A percentile compares a stretch with the other conserved stretches of the same genome.
Evolutionary conservation across 345 rosid species (phyloP).

Genomic region (Isatis tinctoria): DNA sequence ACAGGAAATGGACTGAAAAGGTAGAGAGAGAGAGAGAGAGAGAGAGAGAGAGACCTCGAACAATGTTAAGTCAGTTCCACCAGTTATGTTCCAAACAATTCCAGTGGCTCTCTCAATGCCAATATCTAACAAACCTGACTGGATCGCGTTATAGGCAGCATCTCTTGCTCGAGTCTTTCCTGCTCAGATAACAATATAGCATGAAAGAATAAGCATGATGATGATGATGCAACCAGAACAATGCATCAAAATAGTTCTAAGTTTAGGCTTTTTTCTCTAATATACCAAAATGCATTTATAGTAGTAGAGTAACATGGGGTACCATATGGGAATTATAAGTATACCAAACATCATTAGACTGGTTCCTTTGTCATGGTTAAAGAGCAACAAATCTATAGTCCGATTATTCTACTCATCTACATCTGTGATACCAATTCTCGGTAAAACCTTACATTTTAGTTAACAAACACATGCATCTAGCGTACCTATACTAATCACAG

Average conservation of each 20-base stretch:
- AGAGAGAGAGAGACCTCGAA: constrained; percentile 54
- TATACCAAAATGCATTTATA: background rate
- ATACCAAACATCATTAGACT: background rate
- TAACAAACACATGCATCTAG: background rate
- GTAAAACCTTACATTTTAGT: background rate
- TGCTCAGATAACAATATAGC: constrained; percentile 21
- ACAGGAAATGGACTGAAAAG: background rate
- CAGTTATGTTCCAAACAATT: constrained; percentile 96
- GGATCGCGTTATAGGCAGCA: constrained; percentile 94
- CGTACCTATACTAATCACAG: background rate
- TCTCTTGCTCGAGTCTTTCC: constrained; percentile 98
- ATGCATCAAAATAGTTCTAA: background rate
- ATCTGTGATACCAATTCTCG: background rate
- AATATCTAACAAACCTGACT: constrained; percentile 83
- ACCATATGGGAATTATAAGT: background rate
- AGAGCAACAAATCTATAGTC: background rate
- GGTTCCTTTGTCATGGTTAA: background rate
- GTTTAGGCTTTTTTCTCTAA: background rate
- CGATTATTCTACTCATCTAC: background rate
- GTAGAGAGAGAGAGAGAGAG: too few species aligned
- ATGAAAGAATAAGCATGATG: background rate
- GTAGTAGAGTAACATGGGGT: background rate
- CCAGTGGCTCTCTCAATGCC: constrained; percentile 98
- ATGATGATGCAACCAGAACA: background rate
- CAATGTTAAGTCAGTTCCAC: constrained; percentile 85